Percentiles rank a stretch among this genome's conserved stretches.
These are phyloP conservation scores for Vitis hybrid DNA, from an alignment of 177 flowering plant species.

Conservation along the genomic window DNA sequence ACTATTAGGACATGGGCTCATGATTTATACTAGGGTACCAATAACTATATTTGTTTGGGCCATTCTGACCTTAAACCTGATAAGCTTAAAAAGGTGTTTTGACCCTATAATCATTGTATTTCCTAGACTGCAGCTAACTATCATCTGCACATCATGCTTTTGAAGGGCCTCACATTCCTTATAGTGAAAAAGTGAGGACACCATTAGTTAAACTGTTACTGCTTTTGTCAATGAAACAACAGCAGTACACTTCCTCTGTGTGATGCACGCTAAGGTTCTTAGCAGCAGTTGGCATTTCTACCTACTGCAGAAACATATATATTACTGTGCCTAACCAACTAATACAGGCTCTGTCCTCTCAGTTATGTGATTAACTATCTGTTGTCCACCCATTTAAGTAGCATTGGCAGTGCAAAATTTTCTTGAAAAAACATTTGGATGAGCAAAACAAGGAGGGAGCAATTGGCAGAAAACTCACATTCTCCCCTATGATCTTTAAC, in stretches of 20 bases:
- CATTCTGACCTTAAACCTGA: neutral
- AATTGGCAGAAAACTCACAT: slow-evolving; percentile 32
- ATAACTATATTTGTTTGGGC: neutral
- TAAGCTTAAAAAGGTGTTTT: neutral
- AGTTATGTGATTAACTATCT: neutral
- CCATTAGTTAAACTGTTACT: neutral
- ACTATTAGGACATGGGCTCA: too few relatives aligned
- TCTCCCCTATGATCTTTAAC: slow-evolving; percentile 65
- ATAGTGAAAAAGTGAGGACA: neutral
- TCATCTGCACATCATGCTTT: neutral
- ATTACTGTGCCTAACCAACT: neutral
- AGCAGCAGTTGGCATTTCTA: neutral
- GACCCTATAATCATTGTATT: neutral
- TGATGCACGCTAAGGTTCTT: neutral
- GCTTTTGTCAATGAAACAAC: neutral
- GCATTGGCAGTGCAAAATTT: neutral
- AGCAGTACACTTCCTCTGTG: neutral
- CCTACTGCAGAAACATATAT: neutral
- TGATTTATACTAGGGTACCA: neutral
- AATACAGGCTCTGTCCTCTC: neutral
- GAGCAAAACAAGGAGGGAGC: neutral
- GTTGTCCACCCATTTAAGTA: neutral
- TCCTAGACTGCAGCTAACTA: neutral
- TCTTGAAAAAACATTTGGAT: neutral
- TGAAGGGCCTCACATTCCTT: neutral